Percentiles rank a stretch among this genome's conserved stretches.
Conservation (phyloP, 2,329 filamentous ascomycete genomes). For the Tolypocladium inflatum region DNA sequence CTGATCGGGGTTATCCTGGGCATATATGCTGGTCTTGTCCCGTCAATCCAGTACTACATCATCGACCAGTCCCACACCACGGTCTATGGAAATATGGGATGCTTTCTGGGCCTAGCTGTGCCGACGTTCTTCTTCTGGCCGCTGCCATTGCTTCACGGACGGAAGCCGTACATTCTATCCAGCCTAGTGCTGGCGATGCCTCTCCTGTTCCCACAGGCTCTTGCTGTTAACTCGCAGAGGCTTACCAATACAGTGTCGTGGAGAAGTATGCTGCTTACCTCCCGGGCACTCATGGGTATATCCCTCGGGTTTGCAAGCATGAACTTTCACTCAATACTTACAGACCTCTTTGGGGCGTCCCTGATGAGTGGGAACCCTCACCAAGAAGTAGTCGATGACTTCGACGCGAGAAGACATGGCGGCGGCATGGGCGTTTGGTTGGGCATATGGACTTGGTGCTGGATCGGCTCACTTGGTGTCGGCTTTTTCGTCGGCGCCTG, state of each 20-base stretch:
- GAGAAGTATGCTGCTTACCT: conserved; percentile 50
- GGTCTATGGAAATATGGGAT: conserved; percentile 63
- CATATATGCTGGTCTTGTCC: conserved; percentile 69
- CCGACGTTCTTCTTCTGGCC: conserved; percentile 66
- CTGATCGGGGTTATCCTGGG: conserved; percentile 62
- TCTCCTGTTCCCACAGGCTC: conserved; percentile 65
- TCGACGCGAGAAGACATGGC: conserved; percentile 64
- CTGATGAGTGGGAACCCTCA: conserved; percentile 64
- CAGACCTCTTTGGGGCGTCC: conserved; percentile 69
- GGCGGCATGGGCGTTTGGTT: conserved; percentile 76
- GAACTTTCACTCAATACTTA: conserved; percentile 62
- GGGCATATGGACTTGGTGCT: conserved; percentile 70
- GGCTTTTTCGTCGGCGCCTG: conserved; percentile 64
- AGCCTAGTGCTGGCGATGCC: conserved; percentile 62
- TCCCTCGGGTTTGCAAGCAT: conserved; percentile 68
- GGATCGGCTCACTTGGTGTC: conserved; percentile 59
- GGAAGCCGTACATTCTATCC: conserved; percentile 66
- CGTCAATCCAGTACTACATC: conserved; percentile 70
- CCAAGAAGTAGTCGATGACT: conserved; percentile 57
- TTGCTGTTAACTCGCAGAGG: conserved; percentile 49
- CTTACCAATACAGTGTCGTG: conserved; percentile 47
- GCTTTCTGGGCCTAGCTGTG: conserved; percentile 62
- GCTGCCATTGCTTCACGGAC: conserved; percentile 62
- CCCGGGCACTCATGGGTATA: conserved; percentile 57
- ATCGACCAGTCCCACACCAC: conserved; percentile 58